Base-by-base conservation (phyloP, 139 green algal species). In the Bryopsis sp. region DNA sequence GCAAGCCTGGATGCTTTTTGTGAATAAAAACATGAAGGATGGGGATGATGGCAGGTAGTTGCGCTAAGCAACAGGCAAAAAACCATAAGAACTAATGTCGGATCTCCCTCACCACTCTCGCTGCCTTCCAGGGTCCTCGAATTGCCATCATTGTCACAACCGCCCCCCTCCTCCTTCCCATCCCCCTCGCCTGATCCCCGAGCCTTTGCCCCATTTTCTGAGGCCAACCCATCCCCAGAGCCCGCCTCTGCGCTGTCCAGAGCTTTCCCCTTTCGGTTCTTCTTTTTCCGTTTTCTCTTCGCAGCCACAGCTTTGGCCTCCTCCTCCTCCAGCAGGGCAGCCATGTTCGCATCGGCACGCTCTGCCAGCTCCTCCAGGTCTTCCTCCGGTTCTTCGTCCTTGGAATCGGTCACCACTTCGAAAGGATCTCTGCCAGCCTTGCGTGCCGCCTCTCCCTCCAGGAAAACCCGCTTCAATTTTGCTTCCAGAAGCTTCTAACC, bases 281-380 rank as follows among this genome's bases (percentile, higher is more conserved):
- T 8, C 37, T 78, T 80, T 8, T 72, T 69, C 47, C 73, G 74
- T 54, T 75, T 75, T 26, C 68, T 74, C 70, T 79, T 83, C 50
- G 50, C 50, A 6, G 50, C 50, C n/a, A 58, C 39, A 0, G 39
- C 62, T 33, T 48, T 48, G 5, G 61, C 32, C 24, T 65, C 48
- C 48, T 61, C 47, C 64, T 86, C 77, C 46, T 84, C 78, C 33
- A 86, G 71, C 66, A 86, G 66, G 0, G 79, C 78, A 3, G 75
- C 78, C 80, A 86, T 86, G 38, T 79, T 76, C 15, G 80, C 80
- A 47, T 86, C 80, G 1, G 80, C 80, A 34, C 71, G 39, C 26
- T 64, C 80, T 0, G 61, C 39, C 28, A 58, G 43, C 31, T 54
- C 64, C 58, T 78, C 68, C 36, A 72, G n/a, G 48, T 76, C 68